These are phyloP conservation scores for Aspergillus ellipticus DNA, from an alignment of 495 filamentous ascomycete species.

Conservation along the genomic window DNA sequence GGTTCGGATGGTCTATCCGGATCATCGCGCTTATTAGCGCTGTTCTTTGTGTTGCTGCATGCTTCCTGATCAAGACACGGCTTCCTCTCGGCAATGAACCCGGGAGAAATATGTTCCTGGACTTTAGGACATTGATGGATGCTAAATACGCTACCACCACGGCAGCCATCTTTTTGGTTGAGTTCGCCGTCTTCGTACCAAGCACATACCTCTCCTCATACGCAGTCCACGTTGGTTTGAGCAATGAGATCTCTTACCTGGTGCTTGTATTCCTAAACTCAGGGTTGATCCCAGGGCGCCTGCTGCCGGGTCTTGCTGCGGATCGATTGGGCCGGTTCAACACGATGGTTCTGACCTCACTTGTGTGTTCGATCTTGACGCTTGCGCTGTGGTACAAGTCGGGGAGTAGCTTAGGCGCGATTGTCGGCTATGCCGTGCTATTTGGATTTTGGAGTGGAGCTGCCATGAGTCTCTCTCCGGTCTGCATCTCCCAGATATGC, in stretches of 20 bases:
- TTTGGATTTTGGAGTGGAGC: slow-evolving; percentile 60
- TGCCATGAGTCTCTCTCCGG: slow-evolving; percentile 57
- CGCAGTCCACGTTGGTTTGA: slow-evolving; percentile 23
- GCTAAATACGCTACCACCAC: slow-evolving; percentile 46
- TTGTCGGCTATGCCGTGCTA: slow-evolving; percentile 55
- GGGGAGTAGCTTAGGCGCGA: slow-evolving; percentile 30
- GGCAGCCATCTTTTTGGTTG: slow-evolving; percentile 62
- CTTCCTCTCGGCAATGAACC: slow-evolving; percentile 17
- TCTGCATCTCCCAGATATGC: slow-evolving; percentile 58
- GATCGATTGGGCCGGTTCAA: slow-evolving; percentile 72
- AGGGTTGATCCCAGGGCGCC: slow-evolving; percentile 41
- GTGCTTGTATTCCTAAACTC: slow-evolving; percentile 49
- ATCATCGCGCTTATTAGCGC: slow-evolving; percentile 64
- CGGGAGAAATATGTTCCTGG: slow-evolving; percentile 6
- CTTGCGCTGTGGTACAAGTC: slow-evolving; percentile 51
- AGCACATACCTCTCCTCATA: slow-evolving; percentile 70
- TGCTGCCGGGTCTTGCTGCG: slow-evolving; percentile 55
- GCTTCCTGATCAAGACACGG: slow-evolving; percentile 22
- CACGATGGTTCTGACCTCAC: slow-evolving; percentile 49
- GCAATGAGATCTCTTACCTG: slow-evolving; percentile 52
- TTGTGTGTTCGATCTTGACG: slow-evolving; percentile 48
- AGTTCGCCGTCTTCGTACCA: slow-evolving; percentile 72
- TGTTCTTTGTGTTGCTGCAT: slow-evolving; percentile 34
- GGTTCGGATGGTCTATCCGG: slow-evolving; percentile 71
- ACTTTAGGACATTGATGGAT: slow-evolving; percentile 31